Base-by-base conservation (phyloP, 176 grass and related monocot genomes). In the Cymbopogon citratus region DNA sequence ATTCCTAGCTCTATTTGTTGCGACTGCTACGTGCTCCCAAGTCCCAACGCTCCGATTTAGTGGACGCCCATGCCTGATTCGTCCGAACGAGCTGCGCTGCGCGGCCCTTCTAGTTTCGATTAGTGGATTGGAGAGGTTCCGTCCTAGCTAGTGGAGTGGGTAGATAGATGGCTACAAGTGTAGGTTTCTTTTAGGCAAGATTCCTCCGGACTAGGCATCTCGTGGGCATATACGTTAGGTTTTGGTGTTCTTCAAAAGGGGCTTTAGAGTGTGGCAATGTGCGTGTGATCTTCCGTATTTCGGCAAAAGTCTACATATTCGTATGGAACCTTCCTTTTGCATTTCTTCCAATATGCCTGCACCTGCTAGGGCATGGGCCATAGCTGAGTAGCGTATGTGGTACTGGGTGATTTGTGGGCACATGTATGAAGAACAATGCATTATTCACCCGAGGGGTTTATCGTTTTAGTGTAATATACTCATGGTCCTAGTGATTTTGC, bases 141-240 rank as follows among this genome's bases (percentile, higher is more conserved):
- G 34, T 66, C 34, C 66, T 48, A 29, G 66, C 34, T 48, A 62
- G 71, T 75, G 63, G 71, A 15, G 63, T 33, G 45, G 25, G 70
- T 3, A 23, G 27, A 35, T 72, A 27, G 26, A 35, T 77, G 57
- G 73, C 73, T 61, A 90, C 46, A 78, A 45, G 60, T 68, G 46
- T 78, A 82, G 45, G 59, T 40, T 82, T 43, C 78, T 71, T 89
- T 85, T 85, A 66, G 87, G 73, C 54, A 73, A 67, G 83, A 82
- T 89, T 86, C 73, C 28, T 86, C 73, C 28, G 57, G 78, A 60
- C 65, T 60, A 66, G 83, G 44, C 77, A 82, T 81, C 73, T 70
- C 38, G 73, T 73, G 65, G 44, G 74, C 78, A 89, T 33, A 29
- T 67, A 65, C 29, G 78, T 86, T 67, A 78, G 83, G 49, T 86